These are phyloP conservation scores for Thuja plicata DNA, from an alignment of 83 land plant genomes.

Conservation along the genomic window DNA sequence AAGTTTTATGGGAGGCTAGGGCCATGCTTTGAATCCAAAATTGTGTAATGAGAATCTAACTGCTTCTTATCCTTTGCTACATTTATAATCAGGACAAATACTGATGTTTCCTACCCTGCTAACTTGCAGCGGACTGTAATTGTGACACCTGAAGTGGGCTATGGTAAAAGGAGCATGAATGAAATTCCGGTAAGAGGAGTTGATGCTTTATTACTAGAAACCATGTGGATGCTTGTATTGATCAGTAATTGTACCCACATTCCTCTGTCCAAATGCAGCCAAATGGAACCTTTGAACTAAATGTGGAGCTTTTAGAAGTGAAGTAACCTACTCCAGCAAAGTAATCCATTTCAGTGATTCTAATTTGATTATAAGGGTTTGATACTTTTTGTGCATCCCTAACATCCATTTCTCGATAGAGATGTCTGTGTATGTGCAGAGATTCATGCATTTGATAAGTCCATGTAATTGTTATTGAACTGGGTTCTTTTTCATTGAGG, in stretches of 20 bases:
- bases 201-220: not conserved
- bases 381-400: not conserved
- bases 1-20: not conserved
- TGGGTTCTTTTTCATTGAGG: not conserved
- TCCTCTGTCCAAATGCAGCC: constrained; percentile 62
- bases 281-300: constrained; percentile 68
- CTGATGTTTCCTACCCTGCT: not conserved
- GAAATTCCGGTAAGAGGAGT: constrained; percentile 78
- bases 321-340: constrained; percentile 13
- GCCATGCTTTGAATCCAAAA: not conserved
- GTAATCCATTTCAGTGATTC: not conserved
- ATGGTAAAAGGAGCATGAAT: constrained; percentile 81
- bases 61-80: not conserved
- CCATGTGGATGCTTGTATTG: not conserved
- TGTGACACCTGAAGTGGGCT: constrained; percentile 89
- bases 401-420: not conserved
- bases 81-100: not conserved
- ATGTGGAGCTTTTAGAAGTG: constrained; percentile 76
- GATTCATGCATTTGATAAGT: not conserved
- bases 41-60: not conserved
- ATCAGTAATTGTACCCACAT: constrained; percentile 7
- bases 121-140: constrained; percentile 79
- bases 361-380: not conserved
- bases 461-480: not conserved
- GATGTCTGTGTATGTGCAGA: not conserved